A percentile compares a stretch with the other conserved stretches of the same genome.
Conservation (phyloP, 2,329 filamentous ascomycete species). For the Fusarium clavum region DNA sequence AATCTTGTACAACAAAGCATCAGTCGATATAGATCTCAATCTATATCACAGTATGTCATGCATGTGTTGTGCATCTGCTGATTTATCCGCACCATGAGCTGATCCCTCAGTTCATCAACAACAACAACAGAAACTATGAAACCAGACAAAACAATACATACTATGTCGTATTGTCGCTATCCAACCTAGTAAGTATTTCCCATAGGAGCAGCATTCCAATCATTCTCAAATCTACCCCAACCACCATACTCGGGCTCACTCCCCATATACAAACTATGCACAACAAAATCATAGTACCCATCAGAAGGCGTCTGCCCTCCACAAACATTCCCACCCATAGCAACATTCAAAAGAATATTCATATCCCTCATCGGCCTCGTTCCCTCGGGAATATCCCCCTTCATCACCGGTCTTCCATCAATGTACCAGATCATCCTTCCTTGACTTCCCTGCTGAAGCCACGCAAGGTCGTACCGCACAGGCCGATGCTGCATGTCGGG, state of each 20-base stretch:
- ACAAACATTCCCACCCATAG: slow-evolving; percentile 71
- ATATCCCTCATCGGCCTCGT: slow-evolving; percentile 67
- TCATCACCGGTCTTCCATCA: slow-evolving; percentile 68
- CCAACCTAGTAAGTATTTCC: slow-evolving; percentile 51
- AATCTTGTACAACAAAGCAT: neutral
- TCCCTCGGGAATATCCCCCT: slow-evolving; percentile 62
- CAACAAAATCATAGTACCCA: slow-evolving; percentile 67
- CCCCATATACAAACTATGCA: slow-evolving; percentile 64
- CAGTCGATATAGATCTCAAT: slow-evolving; percentile 2
- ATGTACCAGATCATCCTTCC: slow-evolving; percentile 69
- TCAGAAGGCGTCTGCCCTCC: slow-evolving; percentile 62
- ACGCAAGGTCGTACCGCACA: slow-evolving; percentile 67
- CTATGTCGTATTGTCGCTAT: neutral
- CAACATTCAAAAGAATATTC: slow-evolving; percentile 68
- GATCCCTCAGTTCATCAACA: neutral
- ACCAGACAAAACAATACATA: neutral
- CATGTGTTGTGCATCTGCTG: slow-evolving; percentile 4
- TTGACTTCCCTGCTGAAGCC: slow-evolving; percentile 60
- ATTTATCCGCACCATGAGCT: neutral
- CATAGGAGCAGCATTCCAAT: slow-evolving; percentile 55
- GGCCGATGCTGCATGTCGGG: slow-evolving; percentile 60
- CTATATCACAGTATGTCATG: slow-evolving; percentile 3
- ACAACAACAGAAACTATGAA: neutral
- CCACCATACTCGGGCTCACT: slow-evolving; percentile 64
- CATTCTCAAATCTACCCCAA: slow-evolving; percentile 64